Percentiles rank a stretch among this genome's conserved stretches.
These are phyloP conservation scores for Urtica urens DNA, from an alignment of 306 rosid genomes.

Conservation along the genomic window DNA sequence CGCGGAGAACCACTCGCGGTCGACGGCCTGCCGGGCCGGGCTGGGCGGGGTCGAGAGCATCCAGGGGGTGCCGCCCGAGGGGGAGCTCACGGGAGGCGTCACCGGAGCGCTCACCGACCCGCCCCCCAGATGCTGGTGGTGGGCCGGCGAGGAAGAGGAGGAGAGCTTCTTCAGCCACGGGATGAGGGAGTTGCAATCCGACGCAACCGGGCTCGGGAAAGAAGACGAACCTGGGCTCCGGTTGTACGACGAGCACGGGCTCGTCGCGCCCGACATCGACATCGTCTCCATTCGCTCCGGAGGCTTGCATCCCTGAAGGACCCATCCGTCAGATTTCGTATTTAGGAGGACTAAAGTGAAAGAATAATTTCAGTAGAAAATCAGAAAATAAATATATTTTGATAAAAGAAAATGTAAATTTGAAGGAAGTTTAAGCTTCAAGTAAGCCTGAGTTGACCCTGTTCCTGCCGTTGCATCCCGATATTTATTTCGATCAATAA, in stretches of 20 bases:
- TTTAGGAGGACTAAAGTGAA: too few species aligned
- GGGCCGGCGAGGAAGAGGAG: conserved; percentile 62
- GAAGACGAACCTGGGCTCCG: conserved; percentile 90
- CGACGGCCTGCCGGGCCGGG: conserved; percentile 55
- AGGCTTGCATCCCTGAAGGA: conserved; percentile 77
- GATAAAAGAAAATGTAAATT: too few species aligned
- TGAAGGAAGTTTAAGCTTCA: too few species aligned
- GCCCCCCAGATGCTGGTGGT: conserved; percentile 39
- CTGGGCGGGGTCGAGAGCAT: conserved; percentile 84
- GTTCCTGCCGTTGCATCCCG: too few species aligned
- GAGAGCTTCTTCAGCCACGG: conserved; percentile 93
- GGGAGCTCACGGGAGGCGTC: conserved; percentile 91
- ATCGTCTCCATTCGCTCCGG: conserved; percentile 45
- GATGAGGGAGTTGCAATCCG: conserved; percentile 61
- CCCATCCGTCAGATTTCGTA: too few species aligned
- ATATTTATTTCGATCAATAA: too few species aligned
- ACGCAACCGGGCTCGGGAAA: conserved; percentile 65
- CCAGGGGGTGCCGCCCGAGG: conserved; percentile 58
- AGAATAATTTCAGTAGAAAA: too few species aligned
- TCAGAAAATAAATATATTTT: too few species aligned
- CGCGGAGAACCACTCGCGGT: conserved; percentile 69
- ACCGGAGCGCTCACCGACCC: conserved; percentile 88
- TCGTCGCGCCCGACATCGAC: conserved; percentile 54
- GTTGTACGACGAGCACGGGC: conserved; percentile 69
- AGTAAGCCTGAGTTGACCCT: too few species aligned